Evolutionary conservation across 78 protist genomes (phyloP).

Genomic region (Neovahlkampfia damariscottae): DNA sequence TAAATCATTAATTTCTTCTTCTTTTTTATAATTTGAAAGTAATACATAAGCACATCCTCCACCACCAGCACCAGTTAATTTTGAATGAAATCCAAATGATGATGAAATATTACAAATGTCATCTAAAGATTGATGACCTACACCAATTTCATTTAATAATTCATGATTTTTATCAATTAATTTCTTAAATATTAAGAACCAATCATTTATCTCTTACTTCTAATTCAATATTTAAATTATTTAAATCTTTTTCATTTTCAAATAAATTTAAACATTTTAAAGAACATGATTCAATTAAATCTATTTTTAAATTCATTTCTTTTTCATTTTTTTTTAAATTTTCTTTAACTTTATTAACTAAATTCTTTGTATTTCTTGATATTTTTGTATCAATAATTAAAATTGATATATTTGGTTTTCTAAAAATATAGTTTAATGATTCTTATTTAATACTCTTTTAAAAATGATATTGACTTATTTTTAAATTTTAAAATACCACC

Average conservation of each 20-base stretch:
- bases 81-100: background rate
- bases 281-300: too few relatives aligned
- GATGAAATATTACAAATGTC: background rate
- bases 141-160: slow-evolving; percentile 18
- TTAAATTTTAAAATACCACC: slow-evolving; percentile 9
- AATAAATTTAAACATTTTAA: too few relatives aligned
- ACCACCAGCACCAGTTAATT: slow-evolving; percentile 16
- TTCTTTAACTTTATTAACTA: background rate
- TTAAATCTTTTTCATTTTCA: background rate
- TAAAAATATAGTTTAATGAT: background rate
- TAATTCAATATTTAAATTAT: background rate
- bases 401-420: background rate
- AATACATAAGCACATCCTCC: slow-evolving; percentile 9
- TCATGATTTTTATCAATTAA: background rate
- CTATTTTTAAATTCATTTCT: too few relatives aligned
- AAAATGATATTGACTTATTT: background rate
- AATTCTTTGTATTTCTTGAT: background rate
- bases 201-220: background rate
- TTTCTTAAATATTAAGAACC: background rate
- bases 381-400: background rate
- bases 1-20: background rate
- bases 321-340: background rate
- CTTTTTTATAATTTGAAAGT: background rate
- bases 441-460: background rate
- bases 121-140: slow-evolving; percentile 1